Base-by-base conservation (phyloP, 345 rosid genomes). In the Hevea brasiliensis region DNA sequence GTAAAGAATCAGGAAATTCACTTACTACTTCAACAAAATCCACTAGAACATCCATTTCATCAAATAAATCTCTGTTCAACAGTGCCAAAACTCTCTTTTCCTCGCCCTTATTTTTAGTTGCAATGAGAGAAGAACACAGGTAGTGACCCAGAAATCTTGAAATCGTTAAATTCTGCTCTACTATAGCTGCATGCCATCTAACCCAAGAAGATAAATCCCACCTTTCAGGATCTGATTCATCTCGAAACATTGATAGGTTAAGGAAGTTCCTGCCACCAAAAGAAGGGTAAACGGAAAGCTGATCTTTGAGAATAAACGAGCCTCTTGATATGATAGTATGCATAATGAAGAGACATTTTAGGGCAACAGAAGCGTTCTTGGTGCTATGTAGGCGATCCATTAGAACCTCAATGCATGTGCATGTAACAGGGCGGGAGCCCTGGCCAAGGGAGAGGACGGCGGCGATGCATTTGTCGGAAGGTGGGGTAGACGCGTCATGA, bases 101-200 rank as follows among this genome's bases (percentile, higher is more conserved):
- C 37, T 71, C 56, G 29, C 47, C 35, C 15, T 26, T 61, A 15
- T 45, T 53, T 0, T 23, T 20, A 37, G 67, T 56, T 41, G 53
- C 41, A 1, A 71, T 59, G 13, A 68, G 13, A 55, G 82, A 76
- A 65, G 37, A 29, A 5, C 14, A 11, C n/a, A 85, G 66, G n/a
- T 68, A 56, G 62, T 80, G 73, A 15, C 86, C 89, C 32, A 86
- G 40, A 66, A 79, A 51, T 72, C 86, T 80, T n/a, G 88, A 81
- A 21, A 80, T 83, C 47, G 35, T 77, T 53, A 89, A 45, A 67
- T 72, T 85, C 12, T 78, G 80, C 77, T 86, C 89, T 73, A 89
- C 21, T 24, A 74, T 74, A n/a, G 70, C 76, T 0, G 94, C 87
- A 71, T 87, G 85, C 90, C 94, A 89, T 67, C 88, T 81, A 35